phyloP scores from a whole-genome alignment of 2,329 filamentous ascomycete genomes.

The Elsinoe perseae region DNA sequence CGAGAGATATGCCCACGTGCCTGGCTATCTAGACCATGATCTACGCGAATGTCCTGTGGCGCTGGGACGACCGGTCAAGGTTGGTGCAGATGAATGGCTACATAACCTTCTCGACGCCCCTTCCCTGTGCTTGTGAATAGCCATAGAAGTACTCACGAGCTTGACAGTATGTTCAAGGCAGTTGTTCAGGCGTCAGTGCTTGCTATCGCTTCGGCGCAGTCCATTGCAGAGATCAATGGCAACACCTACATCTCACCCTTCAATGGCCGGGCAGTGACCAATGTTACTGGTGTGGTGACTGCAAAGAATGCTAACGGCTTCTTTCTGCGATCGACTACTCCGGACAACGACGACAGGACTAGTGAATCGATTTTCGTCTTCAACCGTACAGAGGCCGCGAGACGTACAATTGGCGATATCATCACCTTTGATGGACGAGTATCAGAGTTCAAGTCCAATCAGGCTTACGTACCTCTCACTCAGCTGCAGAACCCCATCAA shows the following conservation, averaged over 20 bases:
- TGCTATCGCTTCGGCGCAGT: conserved; percentile 12
- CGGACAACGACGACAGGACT: conserved; percentile 49
- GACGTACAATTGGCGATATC: conserved; percentile 55
- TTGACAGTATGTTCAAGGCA: background rate
- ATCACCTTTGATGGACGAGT: conserved; percentile 55
- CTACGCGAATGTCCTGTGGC: conserved; percentile 10
- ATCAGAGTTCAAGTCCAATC: conserved; percentile 50
- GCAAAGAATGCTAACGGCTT: conserved; percentile 56
- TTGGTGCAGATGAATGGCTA: background rate
- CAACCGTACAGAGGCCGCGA: conserved; percentile 43
- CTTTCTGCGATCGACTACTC: conserved; percentile 54
- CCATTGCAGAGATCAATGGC: conserved; percentile 53
- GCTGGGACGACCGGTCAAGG: background rate
- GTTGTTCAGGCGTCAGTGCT: background rate
- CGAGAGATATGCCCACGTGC: conserved; percentile 11
- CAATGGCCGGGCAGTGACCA: conserved; percentile 48
- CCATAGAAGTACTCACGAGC: background rate
- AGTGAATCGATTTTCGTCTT: conserved; percentile 63
- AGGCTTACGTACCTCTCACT: conserved; percentile 55
- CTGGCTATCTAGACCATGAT: conserved; percentile 9
- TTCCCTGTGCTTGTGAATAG: background rate
- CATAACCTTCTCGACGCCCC: background rate
- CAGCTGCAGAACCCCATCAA: conserved; percentile 53
- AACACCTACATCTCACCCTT: conserved; percentile 56
- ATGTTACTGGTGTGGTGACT: conserved; percentile 57